Base-by-base conservation (phyloP, 2,329 filamentous ascomycete species). In the Coniochaeta hoffmannii region DNA sequence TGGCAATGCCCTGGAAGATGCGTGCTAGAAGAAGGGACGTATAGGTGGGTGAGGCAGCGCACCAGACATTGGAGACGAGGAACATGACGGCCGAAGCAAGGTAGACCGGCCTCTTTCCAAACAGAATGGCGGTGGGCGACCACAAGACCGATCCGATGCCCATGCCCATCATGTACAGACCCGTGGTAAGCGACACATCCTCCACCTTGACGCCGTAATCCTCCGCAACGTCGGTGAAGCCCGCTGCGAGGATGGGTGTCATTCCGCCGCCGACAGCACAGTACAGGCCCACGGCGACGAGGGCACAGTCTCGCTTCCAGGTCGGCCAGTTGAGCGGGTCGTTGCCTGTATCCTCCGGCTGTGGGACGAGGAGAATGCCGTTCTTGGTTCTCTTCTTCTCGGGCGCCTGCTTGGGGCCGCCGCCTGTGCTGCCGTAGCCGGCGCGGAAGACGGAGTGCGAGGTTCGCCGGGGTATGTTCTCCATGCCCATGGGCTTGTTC, bases 261-360 rank as follows among this genome's bases (percentile, higher is more conserved):
- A 96, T 95, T 44, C 93, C 93, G 38, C 93, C 93, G 55, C 93
- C 93, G 17, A 97, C 72, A 84, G 97, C 88, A 70, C 91, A 96
- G 71, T 96, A 96, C 64, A 96, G 87, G 1, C 93, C 93, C 4
- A 97, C 76, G 0, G 88, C 93, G 0, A 96, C 64, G 59, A 97
- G 72, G 0, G 93, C 90, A 24, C 79, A 70, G 69, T 97, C 90
- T 69, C 93, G 80, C 38, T 90, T 82, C 85, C 89, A 90, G 7
- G 79, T 74, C 0, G 89, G 85, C 93, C 93, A 97, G 68, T 97
- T 97, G 56, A 97, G 74, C 1, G 93, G 93, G 64, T 97, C 93
- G 61, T 97, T 97, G 53, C 80, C 76, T 0, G 89, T 91, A 53
- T 97, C 91, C 57, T 97, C 91, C 0, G 93, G 93, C 67, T 97